A percentile compares a stretch with the other conserved stretches of the same genome.
Evolutionary conservation across 768 basidiomycete species (phyloP).

Genomic region (Podaxis sp.): DNA sequence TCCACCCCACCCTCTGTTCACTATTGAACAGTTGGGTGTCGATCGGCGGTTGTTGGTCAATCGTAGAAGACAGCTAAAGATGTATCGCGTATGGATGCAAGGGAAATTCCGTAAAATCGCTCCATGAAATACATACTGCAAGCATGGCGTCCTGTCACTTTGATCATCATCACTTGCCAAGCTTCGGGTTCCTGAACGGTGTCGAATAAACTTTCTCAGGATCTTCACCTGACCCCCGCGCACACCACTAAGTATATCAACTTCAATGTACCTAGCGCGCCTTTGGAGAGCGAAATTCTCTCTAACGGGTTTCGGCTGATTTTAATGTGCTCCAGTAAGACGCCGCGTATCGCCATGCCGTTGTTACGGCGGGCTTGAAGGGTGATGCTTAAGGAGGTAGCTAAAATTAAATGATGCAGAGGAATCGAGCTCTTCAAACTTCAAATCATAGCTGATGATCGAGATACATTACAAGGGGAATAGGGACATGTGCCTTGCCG

Average conservation of each 20-base stretch:
- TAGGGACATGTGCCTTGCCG: background rate
- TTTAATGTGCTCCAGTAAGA: too few relatives aligned
- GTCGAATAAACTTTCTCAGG: background rate
- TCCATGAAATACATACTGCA: conserved; percentile 31
- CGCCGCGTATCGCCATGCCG: too few relatives aligned
- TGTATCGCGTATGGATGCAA: conserved; percentile 98
- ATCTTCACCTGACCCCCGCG: background rate
- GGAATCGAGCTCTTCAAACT: too few relatives aligned
- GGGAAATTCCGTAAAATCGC: conserved; percentile 68
- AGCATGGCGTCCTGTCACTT: background rate
- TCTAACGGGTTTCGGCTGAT: too few relatives aligned
- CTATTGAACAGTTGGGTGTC: conserved; percentile 82
- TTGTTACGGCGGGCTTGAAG: too few relatives aligned
- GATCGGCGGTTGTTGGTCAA: conserved; percentile 92
- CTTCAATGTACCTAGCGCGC: background rate
- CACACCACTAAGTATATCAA: background rate
- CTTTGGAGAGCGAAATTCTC: too few relatives aligned
- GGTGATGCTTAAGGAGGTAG: too few relatives aligned
- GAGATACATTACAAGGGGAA: background rate
- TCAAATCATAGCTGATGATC: background rate
- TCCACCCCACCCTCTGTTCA: conserved; percentile 64
- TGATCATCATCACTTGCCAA: background rate
- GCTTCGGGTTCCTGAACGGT: background rate
- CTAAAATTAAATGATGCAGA: too few relatives aligned
- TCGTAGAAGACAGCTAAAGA: conserved; percentile 90